Percentiles rank a stretch among this genome's conserved stretches.
These are phyloP conservation scores for Scedosporium boydii DNA, from an alignment of 2,329 filamentous ascomycete species.

Conservation along the genomic window DNA sequence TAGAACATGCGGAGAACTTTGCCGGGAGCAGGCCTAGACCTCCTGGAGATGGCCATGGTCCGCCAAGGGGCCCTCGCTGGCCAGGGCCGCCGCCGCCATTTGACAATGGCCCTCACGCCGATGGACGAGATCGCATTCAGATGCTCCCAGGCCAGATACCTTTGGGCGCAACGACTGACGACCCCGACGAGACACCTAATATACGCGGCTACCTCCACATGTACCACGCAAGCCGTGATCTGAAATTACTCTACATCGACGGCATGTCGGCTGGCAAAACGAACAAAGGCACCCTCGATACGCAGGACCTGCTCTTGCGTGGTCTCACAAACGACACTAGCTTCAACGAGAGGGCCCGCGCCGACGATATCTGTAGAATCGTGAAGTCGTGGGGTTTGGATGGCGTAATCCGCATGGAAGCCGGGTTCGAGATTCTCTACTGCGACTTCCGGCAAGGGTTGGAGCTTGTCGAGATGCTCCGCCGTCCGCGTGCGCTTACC, in stretches of 20 bases:
- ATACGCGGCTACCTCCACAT: conserved; percentile 55
- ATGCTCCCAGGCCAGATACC: not conserved
- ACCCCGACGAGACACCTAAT: conserved; percentile 6
- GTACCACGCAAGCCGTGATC: conserved; percentile 47
- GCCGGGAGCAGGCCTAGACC: conserved; percentile 24
- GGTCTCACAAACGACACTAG: conserved; percentile 18
- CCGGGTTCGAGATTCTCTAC: conserved; percentile 61
- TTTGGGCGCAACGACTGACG: not conserved
- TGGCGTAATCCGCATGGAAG: conserved; percentile 57
- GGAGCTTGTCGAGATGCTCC: conserved; percentile 22
- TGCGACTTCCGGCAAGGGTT: conserved; percentile 48
- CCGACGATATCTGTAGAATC: conserved; percentile 44
- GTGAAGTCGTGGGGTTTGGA: conserved; percentile 48
- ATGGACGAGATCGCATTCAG: not conserved
- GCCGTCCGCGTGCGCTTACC: conserved; percentile 13
- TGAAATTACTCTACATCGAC: conserved; percentile 59
- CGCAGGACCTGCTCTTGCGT: conserved; percentile 53
- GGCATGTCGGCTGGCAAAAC: conserved; percentile 62
- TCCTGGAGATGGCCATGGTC: not conserved
- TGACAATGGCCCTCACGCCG: not conserved
- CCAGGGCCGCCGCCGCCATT: not conserved
- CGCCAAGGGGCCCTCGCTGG: not conserved
- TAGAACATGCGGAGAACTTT: conserved; percentile 63
- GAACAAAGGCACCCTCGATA: conserved; percentile 55
- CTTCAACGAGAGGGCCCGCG: conserved; percentile 41